Evolutionary conservation across 768 basidiomycete genomes (phyloP).

Genomic region (Mycena olivaceomarginata): DNA sequence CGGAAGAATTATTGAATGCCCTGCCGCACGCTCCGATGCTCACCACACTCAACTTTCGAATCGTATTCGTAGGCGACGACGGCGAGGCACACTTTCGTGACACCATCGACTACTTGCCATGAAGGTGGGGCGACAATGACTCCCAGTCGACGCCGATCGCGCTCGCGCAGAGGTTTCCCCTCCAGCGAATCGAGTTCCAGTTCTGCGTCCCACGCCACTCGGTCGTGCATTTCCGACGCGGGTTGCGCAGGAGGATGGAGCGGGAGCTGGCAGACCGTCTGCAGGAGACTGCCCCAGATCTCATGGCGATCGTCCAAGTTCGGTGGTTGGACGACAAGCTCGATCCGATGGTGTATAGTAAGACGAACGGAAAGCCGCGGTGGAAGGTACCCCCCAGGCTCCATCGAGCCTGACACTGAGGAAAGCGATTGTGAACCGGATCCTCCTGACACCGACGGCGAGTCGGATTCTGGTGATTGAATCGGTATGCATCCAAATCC

Average conservation of each 20-base stretch:
- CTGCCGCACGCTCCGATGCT: constrained; percentile 4
- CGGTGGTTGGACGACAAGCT: constrained; percentile 15
- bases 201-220: constrained; percentile 3
- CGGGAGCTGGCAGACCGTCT: constrained; percentile 11
- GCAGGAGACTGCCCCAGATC: background rate
- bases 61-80: background rate
- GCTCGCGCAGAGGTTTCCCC: constrained; percentile 8
- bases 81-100: background rate
- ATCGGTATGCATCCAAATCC: no score
- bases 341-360: constrained; percentile 20
- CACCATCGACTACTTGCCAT: background rate
- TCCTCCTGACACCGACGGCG: constrained; percentile 21
- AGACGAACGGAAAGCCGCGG: constrained; percentile 21
- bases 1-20: background rate
- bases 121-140: background rate
- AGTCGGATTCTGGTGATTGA: background rate
- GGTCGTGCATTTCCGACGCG: constrained; percentile 26
- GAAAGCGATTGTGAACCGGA: constrained; percentile 22
- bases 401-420: constrained; percentile 18
- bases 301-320: constrained; percentile 14
- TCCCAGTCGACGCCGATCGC: constrained; percentile 13
- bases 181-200: constrained; percentile 3
- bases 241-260: constrained; percentile 23
- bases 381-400: background rate
- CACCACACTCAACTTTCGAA: constrained; percentile 13